phyloP scores from a whole-genome alignment of 192 early-diverging fungal genomes.

The Cetraspora pellucida region DNA sequence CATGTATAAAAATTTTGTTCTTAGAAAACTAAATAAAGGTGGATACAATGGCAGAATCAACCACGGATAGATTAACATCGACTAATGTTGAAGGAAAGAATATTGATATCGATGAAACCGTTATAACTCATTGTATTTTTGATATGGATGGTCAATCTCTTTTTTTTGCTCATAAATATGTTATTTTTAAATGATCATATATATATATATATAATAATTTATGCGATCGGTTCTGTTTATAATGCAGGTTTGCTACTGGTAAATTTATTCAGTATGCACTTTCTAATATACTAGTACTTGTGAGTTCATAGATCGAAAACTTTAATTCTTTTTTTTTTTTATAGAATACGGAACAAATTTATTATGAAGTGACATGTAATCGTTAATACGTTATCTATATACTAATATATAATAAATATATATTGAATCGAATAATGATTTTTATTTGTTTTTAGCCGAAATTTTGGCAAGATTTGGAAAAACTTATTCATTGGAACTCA shows the following conservation, averaged over 20 bases:
- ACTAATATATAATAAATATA: neutral
- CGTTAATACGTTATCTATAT: neutral
- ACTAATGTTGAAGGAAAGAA: too few species aligned
- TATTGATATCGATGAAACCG: too few species aligned
- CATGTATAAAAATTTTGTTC: too few species aligned
- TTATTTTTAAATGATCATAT: neutral
- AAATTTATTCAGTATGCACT: neutral
- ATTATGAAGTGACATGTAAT: neutral
- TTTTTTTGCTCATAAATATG: neutral
- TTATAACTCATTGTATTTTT: conserved; percentile 23
- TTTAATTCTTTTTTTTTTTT: neutral
- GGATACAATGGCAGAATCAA: too few species aligned
- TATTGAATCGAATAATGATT: neutral
- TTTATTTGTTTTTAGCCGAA: conserved; percentile 43
- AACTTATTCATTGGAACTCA: conserved; percentile 66
- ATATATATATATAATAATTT: neutral
- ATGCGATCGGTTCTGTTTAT: neutral
- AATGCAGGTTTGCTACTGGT: neutral
- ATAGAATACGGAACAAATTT: neutral
- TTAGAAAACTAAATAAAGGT: too few species aligned
- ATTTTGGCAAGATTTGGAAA: conserved; percentile 79
- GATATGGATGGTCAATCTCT: conserved; percentile 18
- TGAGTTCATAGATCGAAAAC: neutral
- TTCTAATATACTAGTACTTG: neutral
- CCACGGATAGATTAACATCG: too few species aligned